Conservation (phyloP, 805 yeast species). For the Saturnispora sanitii region DNA sequence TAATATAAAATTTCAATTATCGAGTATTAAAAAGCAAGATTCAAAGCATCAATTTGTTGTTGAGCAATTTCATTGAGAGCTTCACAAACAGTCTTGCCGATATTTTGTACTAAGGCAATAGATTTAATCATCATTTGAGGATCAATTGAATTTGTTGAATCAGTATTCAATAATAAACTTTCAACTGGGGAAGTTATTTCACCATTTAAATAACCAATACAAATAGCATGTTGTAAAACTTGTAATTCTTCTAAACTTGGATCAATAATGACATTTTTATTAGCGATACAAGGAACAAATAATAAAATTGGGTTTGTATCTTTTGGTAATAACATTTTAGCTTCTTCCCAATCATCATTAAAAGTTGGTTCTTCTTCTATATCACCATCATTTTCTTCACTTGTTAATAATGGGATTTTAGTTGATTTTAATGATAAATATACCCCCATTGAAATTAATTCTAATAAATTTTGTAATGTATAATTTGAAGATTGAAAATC, state of each 20-base stretch:
- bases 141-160: conserved; percentile 46
- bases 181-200: conserved; percentile 63
- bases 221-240: conserved; percentile 75
- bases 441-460: conserved; percentile 67
- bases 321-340: conserved; percentile 35
- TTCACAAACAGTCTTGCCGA: conserved; percentile 52
- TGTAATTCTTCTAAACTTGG: conserved; percentile 86
- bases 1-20: too few relatives aligned
- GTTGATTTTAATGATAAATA: conserved; percentile 78
- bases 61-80: conserved; percentile 45
- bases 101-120: conserved; percentile 44
- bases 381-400: conserved; percentile 54
- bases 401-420: conserved; percentile 58
- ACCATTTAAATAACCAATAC: conserved; percentile 63
- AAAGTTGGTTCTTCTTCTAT: conserved; percentile 87
- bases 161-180: conserved; percentile 48
- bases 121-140: conserved; percentile 41
- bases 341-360: conserved; percentile 75
- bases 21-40: conserved; percentile 19
- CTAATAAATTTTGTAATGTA: conserved; percentile 47
- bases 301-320: conserved; percentile 54
- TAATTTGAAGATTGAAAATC: conserved; percentile 42
- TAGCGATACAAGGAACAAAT: conserved; percentile 68
- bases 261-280: conserved; percentile 60
- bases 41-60: conserved; percentile 28